These are phyloP conservation scores for Coemansia reversa DNA, from an alignment of 192 early-diverging fungal genomes.

Conservation along the genomic window DNA sequence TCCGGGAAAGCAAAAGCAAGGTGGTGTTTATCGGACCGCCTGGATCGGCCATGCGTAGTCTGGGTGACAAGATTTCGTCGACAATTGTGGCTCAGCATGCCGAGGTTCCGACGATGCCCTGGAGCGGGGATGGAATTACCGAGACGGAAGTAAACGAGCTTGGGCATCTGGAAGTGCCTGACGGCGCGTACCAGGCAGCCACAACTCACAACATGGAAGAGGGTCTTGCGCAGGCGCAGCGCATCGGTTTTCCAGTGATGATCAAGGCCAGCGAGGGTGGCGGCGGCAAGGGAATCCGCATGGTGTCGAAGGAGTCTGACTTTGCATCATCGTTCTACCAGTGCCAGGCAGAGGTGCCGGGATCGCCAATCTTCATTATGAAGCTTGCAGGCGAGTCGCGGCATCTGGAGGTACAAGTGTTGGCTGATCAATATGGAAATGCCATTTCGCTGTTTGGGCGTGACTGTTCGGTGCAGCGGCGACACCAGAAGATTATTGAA, in stretches of 20 bases:
- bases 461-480: conserved; percentile 96
- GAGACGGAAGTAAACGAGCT: conserved; percentile 65
- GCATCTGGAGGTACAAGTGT: conserved; percentile 94
- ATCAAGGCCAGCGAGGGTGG: conserved; percentile 99
- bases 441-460: conserved; percentile 98
- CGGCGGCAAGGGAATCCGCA: conserved; percentile 98
- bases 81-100: conserved; percentile 98
- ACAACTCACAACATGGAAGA: conserved; percentile 85
- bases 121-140: conserved; percentile 87
- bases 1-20: conserved; percentile 74
- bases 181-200: conserved; percentile 75
- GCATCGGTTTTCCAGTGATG: conserved; percentile 98
- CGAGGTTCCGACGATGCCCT: conserved; percentile 92
- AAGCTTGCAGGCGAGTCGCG: conserved; percentile 91
- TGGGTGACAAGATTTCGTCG: conserved; percentile 99
- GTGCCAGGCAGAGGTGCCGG: conserved; percentile 91
- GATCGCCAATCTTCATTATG: conserved; percentile 99
- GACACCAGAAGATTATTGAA: conserved; percentile 99
- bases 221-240: conserved; percentile 78
- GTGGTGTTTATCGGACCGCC: conserved; percentile 97
- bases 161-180: conserved; percentile 79
- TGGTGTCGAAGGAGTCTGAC: conserved; percentile 71
- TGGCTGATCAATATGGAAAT: conserved; percentile 96
- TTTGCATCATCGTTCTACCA: conserved; percentile 83
- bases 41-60: conserved; percentile 93